Evolutionary conservation across 1,284 basidiomycete genomes (phyloP), one percentile per base, ranked within the genome.

Genomic region (Exobasidium rhododendri): DNA sequence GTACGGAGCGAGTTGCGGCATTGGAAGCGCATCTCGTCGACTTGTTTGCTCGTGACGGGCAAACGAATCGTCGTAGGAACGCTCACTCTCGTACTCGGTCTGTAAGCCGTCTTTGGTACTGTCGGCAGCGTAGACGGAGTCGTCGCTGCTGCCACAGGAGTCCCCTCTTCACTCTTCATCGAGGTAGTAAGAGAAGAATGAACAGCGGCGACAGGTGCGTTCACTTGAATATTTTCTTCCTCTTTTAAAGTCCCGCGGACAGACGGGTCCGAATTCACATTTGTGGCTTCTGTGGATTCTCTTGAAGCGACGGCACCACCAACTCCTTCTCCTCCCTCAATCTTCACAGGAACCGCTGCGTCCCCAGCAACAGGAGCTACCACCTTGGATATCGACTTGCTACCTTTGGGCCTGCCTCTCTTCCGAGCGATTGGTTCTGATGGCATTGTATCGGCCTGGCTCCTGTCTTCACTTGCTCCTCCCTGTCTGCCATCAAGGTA

Each of bases 1-100:
- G 51, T 45, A 1, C 75, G 63, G 14, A 77, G 59, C 5, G 74
- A 65, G 46, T 77, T 77, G 11, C 59, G 63, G 26, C 68, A 71
- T 5, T 55, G 63, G 5, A 28, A 35, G 29, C 66, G 64, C 32
- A 68, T 62, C 4, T 63, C 61, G n/a, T 70, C 68, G 22, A 70
- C 62, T 40, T 76, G 69, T 6, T 65, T 69, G n/a, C 61, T 59
- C 0, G 63, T 54, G 22, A 58, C 30, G 7, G 57, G 57, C 57
- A 58, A 2, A 17, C 46, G 4, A 3, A 47, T 29, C 7, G 51
- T 35, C 17, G n/a, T 29, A 28, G 57, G 57, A 4, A 47, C 20
- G 14, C 46, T 11, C 28, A 58, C 57, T n/a, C 57, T 46, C 4
- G 40, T 3, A 6, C 3, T 17, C 29, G 45, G 47, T 28, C 30